A percentile compares a stretch with the other conserved stretches of the same genome.
Conservation (phyloP, 176 grass and related monocot genomes). For the Rhynchospora breviuscula region DNA sequence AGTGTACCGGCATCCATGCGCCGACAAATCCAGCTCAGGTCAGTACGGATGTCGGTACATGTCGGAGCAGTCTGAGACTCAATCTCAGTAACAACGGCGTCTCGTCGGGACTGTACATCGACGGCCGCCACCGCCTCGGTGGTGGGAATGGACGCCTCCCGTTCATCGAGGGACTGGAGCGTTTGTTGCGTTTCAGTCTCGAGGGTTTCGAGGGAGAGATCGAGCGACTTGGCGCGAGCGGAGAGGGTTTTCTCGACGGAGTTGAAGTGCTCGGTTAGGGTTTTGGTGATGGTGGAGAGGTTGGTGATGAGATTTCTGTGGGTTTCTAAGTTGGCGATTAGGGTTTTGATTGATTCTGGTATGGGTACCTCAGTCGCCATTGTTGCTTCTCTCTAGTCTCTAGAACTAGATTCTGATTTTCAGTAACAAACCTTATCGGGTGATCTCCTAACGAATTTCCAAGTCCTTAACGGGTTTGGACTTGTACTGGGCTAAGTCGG, state of each 20-base stretch:
- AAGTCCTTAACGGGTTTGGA: not conserved
- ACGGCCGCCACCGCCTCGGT: conserved; percentile 25
- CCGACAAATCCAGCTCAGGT: conserved; percentile 66
- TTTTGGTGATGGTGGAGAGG: conserved; percentile 41
- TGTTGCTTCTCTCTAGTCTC: not conserved
- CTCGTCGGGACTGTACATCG: conserved; percentile 31
- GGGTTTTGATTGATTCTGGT: conserved; percentile 33
- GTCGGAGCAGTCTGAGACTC: conserved; percentile 29
- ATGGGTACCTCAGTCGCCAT: conserved; percentile 37
- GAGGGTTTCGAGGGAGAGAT: conserved; percentile 35
- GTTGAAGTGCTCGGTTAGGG: conserved; percentile 44
- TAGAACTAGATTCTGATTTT: not conserved
- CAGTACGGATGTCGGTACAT: conserved; percentile 30
- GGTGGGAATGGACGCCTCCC: conserved; percentile 39
- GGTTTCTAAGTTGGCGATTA: conserved; percentile 53
- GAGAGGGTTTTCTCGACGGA: conserved; percentile 55
- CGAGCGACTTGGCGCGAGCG: conserved; percentile 41
- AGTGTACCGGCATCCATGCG: conserved; percentile 61
- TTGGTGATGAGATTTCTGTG: conserved; percentile 35
- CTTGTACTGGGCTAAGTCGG: not conserved
- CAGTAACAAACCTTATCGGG: not conserved
- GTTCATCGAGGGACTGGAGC: conserved; percentile 38
- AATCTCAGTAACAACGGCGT: conserved; percentile 24
- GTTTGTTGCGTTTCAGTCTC: conserved; percentile 37
- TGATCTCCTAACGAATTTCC: not conserved